Conservation (phyloP, 192 early-diverging fungal genomes). For the Entomortierella beljakovae region DNA sequence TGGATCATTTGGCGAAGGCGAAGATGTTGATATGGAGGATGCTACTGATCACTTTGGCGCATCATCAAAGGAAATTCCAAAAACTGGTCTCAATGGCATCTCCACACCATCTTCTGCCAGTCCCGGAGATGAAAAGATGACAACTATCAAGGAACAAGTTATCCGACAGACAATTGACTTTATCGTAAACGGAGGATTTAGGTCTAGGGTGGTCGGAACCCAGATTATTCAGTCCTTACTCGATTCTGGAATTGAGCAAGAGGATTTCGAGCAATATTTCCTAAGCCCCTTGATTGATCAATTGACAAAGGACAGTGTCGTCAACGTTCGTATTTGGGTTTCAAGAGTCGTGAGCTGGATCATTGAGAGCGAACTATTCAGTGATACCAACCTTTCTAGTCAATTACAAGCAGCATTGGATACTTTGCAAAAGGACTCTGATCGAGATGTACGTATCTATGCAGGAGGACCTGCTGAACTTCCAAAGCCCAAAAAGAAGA, state of each 20-base stretch:
- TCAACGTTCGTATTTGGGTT: constrained; percentile 80
- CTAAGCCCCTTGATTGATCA: constrained; percentile 64
- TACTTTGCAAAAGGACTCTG: constrained; percentile 28
- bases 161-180: constrained; percentile 38
- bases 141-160: constrained; percentile 41
- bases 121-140: constrained; percentile 9
- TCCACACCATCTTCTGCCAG: background rate
- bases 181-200: constrained; percentile 32
- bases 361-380: constrained; percentile 38
- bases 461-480: constrained; percentile 44
- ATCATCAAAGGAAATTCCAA: background rate
- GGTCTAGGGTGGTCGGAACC: constrained; percentile 55
- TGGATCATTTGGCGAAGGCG: constrained; percentile 40
- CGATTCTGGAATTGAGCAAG: constrained; percentile 65
- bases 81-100: background rate
- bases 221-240: constrained; percentile 78
- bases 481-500: constrained; percentile 50
- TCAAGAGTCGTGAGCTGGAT: constrained; percentile 61
- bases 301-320: constrained; percentile 71
- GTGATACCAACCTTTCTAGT: constrained; percentile 8
- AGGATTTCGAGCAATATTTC: constrained; percentile 80
- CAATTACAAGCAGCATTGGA: constrained; percentile 16
- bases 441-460: constrained; percentile 49
- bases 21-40: constrained; percentile 49
- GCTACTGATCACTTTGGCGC: constrained; percentile 13